Conservation (phyloP, 192 early-diverging fungal genomes). For the Blastocladiella britannica region DNA sequence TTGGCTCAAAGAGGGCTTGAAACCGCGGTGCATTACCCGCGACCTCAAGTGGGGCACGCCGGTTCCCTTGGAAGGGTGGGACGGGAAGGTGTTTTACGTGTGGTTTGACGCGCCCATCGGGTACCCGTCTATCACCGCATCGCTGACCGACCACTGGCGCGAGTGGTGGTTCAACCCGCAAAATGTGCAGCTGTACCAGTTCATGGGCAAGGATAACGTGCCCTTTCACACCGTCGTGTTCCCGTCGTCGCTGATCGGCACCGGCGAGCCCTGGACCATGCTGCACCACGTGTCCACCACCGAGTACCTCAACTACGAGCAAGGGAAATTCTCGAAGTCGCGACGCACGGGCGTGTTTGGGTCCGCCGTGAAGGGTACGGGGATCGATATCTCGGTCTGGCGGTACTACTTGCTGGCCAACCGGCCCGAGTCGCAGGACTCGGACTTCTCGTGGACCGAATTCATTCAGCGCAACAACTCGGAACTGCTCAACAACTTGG, state of each 20-base stretch:
- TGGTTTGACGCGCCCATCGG: constrained; percentile 99
- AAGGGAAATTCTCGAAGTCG: constrained; percentile 90
- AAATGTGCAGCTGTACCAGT: constrained; percentile 90
- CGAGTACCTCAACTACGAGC: constrained; percentile 94
- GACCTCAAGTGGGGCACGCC: constrained; percentile 97
- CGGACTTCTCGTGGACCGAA: constrained; percentile 78
- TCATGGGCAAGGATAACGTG: constrained; percentile 99
- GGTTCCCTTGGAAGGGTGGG: constrained; percentile 63
- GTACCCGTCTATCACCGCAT: constrained; percentile 93
- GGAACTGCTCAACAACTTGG: constrained; percentile 83
- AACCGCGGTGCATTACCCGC: constrained; percentile 85
- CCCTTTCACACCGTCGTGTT: constrained; percentile 98
- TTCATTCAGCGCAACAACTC: constrained; percentile 88
- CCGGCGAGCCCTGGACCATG: constrained; percentile 74
- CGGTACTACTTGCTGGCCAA: constrained; percentile 84
- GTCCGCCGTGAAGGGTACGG: constrained; percentile 74
- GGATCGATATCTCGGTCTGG: constrained; percentile 82
- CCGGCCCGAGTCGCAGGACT: constrained; percentile 83
- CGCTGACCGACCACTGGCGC: constrained; percentile 82
- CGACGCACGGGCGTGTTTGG: constrained; percentile 94
- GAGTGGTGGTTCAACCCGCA: constrained; percentile 99
- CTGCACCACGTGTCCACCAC: constrained; percentile 82
- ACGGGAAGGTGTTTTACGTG: constrained; percentile 94
- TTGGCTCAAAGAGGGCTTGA: constrained; percentile 88
- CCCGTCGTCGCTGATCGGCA: constrained; percentile 69